A percentile compares a stretch with the other conserved stretches of the same genome.
Evolutionary conservation across 148 eudicot genomes (phyloP).

Genomic region (Rhododendron kiyosumense): DNA sequence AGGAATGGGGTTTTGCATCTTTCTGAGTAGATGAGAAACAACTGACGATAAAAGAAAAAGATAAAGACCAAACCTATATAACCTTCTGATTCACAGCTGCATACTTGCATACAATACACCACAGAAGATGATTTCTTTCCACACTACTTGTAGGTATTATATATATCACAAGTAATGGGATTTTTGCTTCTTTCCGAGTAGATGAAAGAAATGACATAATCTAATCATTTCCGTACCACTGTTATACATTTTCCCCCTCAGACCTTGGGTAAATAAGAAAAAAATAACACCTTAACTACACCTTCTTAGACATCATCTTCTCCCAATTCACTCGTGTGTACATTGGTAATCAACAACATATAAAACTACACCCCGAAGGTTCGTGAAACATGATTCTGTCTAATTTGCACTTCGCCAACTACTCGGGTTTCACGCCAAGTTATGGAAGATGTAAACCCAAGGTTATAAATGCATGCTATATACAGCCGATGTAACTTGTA

Average conservation of each 20-base stretch:
- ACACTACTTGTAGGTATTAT: not conserved
- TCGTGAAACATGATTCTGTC: not conserved
- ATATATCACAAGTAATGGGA: not conserved
- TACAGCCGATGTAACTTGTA: not conserved
- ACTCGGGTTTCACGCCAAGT: not conserved
- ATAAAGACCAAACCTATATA: not conserved
- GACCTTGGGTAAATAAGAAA: not conserved
- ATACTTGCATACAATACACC: not conserved
- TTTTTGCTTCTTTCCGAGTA: not conserved
- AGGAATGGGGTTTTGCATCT: not conserved
- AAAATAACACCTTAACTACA: not conserved
- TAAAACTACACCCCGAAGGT: not conserved
- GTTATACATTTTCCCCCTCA: not conserved
- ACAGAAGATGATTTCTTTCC: not conserved
- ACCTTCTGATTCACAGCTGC: not conserved
- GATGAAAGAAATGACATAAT: not conserved
- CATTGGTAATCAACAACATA: not conserved
- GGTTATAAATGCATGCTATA: not conserved
- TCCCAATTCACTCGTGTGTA: not conserved
- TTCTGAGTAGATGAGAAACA: not conserved
- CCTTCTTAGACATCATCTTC: not conserved
- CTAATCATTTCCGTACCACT: not conserved
- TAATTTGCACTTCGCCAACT: not conserved
- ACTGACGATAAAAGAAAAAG: not conserved
- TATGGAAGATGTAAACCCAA: not conserved